Evolutionary conservation across 2,329 filamentous ascomycete species (phyloP).

Genomic region (Aspergillus cejpii): DNA sequence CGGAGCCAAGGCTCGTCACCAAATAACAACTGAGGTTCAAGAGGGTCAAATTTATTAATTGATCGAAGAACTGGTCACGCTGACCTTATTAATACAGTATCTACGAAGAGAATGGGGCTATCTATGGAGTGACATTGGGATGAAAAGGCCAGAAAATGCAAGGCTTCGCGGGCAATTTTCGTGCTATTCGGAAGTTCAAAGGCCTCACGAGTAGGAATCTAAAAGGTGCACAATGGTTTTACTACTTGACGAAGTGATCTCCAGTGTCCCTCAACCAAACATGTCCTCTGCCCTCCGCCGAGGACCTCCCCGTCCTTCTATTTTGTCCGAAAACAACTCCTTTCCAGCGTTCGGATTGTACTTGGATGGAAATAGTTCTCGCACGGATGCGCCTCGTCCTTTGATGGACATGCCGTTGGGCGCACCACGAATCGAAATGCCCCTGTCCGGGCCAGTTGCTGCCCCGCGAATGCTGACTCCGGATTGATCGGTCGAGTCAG

Average conservation of each 20-base stretch:
- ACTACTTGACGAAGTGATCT: neutral
- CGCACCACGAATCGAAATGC: slow-evolving; percentile 36
- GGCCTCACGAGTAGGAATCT: no score
- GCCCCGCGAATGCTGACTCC: slow-evolving; percentile 57
- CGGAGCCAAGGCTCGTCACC: neutral
- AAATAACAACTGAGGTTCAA: neutral
- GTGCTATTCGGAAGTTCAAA: no score
- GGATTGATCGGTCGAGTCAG: slow-evolving; percentile 26
- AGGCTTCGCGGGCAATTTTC: no score
- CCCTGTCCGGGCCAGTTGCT: slow-evolving; percentile 43
- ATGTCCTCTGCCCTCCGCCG: slow-evolving; percentile 66
- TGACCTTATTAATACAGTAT: no score
- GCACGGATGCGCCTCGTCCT: slow-evolving; percentile 59
- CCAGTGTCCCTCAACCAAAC: slow-evolving; percentile 51
- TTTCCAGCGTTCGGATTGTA: slow-evolving; percentile 55
- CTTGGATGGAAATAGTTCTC: slow-evolving; percentile 64
- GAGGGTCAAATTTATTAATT: neutral
- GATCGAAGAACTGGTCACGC: no score
- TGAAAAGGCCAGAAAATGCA: no score
- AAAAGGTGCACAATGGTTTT: neutral
- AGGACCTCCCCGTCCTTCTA: slow-evolving; percentile 52
- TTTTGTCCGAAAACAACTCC: slow-evolving; percentile 59
- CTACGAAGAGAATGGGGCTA: no score
- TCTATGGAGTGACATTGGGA: no score
- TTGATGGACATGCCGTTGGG: slow-evolving; percentile 59